Base-by-base conservation (phyloP, 2,329 filamentous ascomycete species). In the Arthroderma sp. region DNA sequence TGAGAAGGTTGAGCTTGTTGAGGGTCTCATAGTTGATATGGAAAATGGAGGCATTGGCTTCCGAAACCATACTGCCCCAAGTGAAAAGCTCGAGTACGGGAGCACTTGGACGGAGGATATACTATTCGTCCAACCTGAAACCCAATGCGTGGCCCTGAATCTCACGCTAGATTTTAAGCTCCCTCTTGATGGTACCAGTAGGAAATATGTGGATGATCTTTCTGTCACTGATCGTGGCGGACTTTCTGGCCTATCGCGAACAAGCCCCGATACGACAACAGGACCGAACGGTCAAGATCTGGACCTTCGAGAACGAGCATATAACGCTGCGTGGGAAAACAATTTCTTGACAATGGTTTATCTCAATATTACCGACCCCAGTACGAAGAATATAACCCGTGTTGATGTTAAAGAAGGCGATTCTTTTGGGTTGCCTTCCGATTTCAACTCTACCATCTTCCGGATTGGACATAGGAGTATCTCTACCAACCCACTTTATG, bases 71-170 rank as follows among this genome's bases (percentile, higher is more conserved):
- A 69, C 61, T 0, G 44, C 61, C 0, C 69, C 69, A 1, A 29
- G 47, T 0, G 22, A 11, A n/a, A 53, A 48, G 0, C 47, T 59
- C 3, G 11, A 47, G 0, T 59, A 56, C 34, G 69, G 68, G 0
- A 64, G 57, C 6, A 58, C 52, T 1, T 72, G 70, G 70, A 53
- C 55, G 0, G 70, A 74, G 45, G 68, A 73, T 45, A 42, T 73
- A 4, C 59, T 73, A 0, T 72, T 69, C 49, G 49, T 72, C 5
- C 62, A 70, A 49, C 70, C 70, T 0, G 63, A 68, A 15, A 65
- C 66, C 0, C 53, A 55, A 4, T 72, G 70, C 47, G 68, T 71
- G 3, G 54, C 66, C 42, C 62, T 59, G 3, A 59, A 59, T 40
- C 27, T 58, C 8, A 69, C 67, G 0, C 42, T 72, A 3, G 65